phyloP scores from a whole-genome alignment of 495 filamentous ascomycete species.

The Aspergillus sclerotiicarbonarius region DNA sequence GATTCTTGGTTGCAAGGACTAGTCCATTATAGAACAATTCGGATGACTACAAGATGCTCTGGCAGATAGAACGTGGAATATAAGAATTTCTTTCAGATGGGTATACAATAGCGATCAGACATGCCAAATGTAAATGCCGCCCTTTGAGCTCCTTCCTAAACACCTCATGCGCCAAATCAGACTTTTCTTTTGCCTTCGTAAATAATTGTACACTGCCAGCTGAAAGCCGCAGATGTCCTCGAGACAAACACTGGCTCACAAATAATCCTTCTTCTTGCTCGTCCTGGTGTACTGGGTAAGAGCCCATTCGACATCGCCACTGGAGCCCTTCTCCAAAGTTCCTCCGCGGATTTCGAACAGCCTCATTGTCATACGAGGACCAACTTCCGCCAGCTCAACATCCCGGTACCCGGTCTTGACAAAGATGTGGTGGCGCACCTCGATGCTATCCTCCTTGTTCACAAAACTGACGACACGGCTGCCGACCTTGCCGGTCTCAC shows the following conservation, averaged over 20 bases:
- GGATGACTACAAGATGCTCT: no score
- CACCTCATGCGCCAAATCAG: constrained; percentile 27
- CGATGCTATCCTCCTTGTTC: constrained; percentile 91
- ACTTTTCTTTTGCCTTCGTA: constrained; percentile 25
- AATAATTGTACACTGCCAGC: constrained; percentile 9
- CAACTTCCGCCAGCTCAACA: constrained; percentile 92
- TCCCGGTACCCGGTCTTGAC: constrained; percentile 81
- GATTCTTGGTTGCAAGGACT: neutral
- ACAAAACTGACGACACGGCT: constrained; percentile 90
- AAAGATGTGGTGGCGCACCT: constrained; percentile 80
- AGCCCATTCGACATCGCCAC: constrained; percentile 95
- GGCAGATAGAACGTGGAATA: neutral
- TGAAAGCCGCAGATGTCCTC: neutral
- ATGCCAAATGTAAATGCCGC: constrained; percentile 17
- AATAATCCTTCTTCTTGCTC: constrained; percentile 86
- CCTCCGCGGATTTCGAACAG: constrained; percentile 91
- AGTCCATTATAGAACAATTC: neutral
- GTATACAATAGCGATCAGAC: constrained; percentile 24
- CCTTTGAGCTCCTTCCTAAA: constrained; percentile 13
- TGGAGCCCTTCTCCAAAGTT: constrained; percentile 85
- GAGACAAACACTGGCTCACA: constrained; percentile 47
- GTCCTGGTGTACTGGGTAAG: constrained; percentile 94
- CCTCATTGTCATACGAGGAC: constrained; percentile 94
- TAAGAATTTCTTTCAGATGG: constrained; percentile 17
- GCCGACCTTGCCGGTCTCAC: constrained; percentile 78